Percentiles rank a stretch among this genome's conserved stretches.
Evolutionary conservation across 2,329 filamentous ascomycete genomes (phyloP).

Genomic region (Teratosphaeriaceae sp.): DNA sequence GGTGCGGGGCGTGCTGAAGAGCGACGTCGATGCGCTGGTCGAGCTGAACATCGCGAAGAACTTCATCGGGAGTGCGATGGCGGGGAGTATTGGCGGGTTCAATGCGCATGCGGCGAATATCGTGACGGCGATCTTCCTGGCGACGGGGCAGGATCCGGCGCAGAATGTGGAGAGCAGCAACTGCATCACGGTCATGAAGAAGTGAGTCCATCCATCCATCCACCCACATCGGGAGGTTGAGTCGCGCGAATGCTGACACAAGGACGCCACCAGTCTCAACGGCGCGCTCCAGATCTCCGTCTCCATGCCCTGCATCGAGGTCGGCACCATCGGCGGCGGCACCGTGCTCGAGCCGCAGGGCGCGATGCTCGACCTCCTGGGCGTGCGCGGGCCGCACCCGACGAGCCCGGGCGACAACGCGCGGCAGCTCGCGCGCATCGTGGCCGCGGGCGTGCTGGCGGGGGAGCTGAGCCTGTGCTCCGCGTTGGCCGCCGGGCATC

Average conservation of each 20-base stretch:
- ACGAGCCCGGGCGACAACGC: conserved; percentile 89
- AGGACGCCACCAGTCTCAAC: conserved; percentile 73
- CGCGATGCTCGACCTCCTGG: conserved; percentile 94
- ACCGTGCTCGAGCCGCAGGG: conserved; percentile 94
- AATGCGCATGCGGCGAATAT: conserved; percentile 98
- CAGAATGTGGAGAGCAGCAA: conserved; percentile 96
- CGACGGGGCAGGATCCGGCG: conserved; percentile 93
- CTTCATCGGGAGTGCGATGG: conserved; percentile 94
- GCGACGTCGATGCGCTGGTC: conserved; percentile 81
- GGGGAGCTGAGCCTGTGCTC: conserved; percentile 90
- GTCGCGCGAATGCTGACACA: too few relatives aligned
- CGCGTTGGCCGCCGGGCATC: conserved; percentile 85
- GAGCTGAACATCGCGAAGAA: conserved; percentile 95
- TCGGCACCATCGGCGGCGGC: conserved; percentile 92
- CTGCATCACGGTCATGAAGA: conserved; percentile 99
- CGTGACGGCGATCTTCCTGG: conserved; percentile 89
- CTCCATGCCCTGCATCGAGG: conserved; percentile 96
- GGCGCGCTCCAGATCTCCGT: conserved; percentile 94
- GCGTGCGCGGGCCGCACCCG: conserved; percentile 83
- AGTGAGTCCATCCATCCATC: too few relatives aligned
- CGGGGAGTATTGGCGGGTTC: conserved; percentile 89
- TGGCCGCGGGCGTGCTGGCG: conserved; percentile 83
- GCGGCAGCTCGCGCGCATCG: conserved; percentile 78
- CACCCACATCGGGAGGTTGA: too few relatives aligned
- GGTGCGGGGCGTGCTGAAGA: conserved; percentile 85